These are phyloP conservation scores for Domatiomyces catenatus DNA, from an alignment of 2,329 filamentous ascomycete genomes.

Conservation along the genomic window DNA sequence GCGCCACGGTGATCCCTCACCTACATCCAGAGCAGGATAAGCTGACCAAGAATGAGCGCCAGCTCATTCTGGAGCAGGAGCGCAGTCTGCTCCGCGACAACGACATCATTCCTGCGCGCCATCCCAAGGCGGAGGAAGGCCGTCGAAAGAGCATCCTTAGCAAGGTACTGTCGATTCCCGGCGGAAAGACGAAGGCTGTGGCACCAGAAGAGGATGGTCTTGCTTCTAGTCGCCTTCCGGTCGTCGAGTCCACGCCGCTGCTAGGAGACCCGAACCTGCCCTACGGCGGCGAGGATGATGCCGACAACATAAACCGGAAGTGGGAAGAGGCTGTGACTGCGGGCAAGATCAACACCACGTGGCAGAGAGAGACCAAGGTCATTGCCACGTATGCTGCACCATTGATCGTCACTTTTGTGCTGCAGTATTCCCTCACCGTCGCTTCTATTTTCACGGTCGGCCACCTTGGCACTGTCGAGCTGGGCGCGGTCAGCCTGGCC, in stretches of 20 bases:
- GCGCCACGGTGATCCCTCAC: conserved; percentile 50
- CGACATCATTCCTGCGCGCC: conserved; percentile 40
- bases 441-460: conserved; percentile 67
- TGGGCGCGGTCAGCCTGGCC: conserved; percentile 52
- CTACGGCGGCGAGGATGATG: conserved; percentile 34
- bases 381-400: conserved; percentile 56
- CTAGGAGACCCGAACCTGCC: conserved; percentile 27
- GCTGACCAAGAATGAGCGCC: conserved; percentile 37
- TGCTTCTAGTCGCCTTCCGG: conserved; percentile 3
- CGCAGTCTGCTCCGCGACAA: conserved; percentile 45
- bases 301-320: conserved; percentile 50
- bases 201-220: conserved; percentile 16
- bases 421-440: conserved; percentile 76
- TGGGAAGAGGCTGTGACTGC: conserved; percentile 76
- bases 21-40: conserved; percentile 27
- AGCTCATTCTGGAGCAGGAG: conserved; percentile 41
- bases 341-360: conserved; percentile 74
- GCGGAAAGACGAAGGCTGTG: conserved; percentile 12
- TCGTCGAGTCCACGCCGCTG: conserved; percentile 35
- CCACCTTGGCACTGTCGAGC: conserved; percentile 54
- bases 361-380: conserved; percentile 77
- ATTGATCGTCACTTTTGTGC: conserved; percentile 56
- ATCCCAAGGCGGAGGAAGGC: conserved; percentile 20
- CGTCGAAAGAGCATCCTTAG: conserved; percentile 6
- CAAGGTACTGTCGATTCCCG: conserved; percentile 9